Conservation (phyloP, 2,329 filamentous ascomycete genomes). For the Sporothrix brunneoviolacea region DNA sequence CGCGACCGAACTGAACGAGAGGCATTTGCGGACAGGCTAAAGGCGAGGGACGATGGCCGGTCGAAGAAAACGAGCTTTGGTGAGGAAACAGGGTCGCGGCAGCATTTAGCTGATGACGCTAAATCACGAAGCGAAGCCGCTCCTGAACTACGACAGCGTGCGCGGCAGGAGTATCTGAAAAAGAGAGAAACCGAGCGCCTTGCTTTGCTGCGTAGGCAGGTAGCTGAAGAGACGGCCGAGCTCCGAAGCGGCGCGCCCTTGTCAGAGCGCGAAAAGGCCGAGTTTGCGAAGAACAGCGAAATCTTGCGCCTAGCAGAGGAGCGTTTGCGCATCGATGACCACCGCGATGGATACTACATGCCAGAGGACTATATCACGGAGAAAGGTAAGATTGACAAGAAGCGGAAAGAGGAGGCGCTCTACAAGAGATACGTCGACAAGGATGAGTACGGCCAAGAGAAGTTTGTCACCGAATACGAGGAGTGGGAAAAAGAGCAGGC, state of each 20-base stretch:
- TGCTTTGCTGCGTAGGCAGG: slow-evolving; percentile 80
- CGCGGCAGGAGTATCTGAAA: slow-evolving; percentile 85
- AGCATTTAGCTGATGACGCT: slow-evolving; percentile 60
- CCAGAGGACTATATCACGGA: slow-evolving; percentile 94
- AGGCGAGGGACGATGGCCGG: slow-evolving; percentile 61
- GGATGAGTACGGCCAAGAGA: slow-evolving; percentile 81
- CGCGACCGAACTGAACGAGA: slow-evolving; percentile 69
- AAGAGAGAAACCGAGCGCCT: slow-evolving; percentile 85
- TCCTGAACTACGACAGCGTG: slow-evolving; percentile 72
- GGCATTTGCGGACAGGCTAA: slow-evolving; percentile 70
- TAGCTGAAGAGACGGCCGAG: slow-evolving; percentile 80
- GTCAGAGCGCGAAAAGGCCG: slow-evolving; percentile 71
- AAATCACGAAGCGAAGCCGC: slow-evolving; percentile 64
- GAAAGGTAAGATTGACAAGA: slow-evolving; percentile 80
- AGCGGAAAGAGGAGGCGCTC: slow-evolving; percentile 81
- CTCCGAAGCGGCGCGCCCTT: slow-evolving; percentile 67
- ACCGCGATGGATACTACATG: slow-evolving; percentile 85
- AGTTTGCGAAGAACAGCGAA: slow-evolving; percentile 85
- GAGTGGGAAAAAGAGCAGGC: slow-evolving; percentile 93
- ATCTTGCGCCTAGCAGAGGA: slow-evolving; percentile 76
- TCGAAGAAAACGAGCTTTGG: slow-evolving; percentile 56
- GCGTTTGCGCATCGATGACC: slow-evolving; percentile 79
- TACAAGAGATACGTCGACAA: slow-evolving; percentile 86
- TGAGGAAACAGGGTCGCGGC: slow-evolving; percentile 42
- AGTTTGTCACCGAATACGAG: slow-evolving; percentile 87